phyloP scores from a whole-genome alignment of 441 rosid genomes.

The Aquilaria agallochum region DNA sequence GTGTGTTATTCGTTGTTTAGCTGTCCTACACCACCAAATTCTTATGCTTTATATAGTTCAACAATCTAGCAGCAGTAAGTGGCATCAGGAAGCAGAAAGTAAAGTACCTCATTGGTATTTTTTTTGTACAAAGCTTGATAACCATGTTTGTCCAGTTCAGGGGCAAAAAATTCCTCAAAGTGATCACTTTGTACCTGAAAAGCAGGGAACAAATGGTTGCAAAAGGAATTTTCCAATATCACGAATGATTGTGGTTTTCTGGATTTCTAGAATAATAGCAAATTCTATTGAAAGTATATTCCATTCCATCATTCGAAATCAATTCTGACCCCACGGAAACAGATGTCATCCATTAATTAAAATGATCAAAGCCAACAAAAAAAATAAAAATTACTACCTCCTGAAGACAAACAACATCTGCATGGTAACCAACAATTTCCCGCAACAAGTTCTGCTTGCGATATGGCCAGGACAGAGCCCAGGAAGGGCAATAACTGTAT shows the following conservation, averaged over 20 bases:
- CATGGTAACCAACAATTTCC: conserved; percentile 92
- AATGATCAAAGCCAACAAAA: too few relatives aligned
- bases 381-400: conserved; percentile 45
- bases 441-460: conserved; percentile 83
- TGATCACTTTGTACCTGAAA: conserved; percentile 88
- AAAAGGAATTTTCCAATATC: background rate
- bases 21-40: too few relatives aligned
- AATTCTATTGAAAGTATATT: background rate
- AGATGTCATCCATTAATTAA: too few relatives aligned
- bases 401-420: conserved; percentile 90
- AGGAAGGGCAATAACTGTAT: conserved; percentile 88
- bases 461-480: conserved; percentile 98
- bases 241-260: too few relatives aligned
- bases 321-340: background rate
- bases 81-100: conserved; percentile 5
- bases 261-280: too few relatives aligned
- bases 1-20: too few relatives aligned
- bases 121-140: conserved; percentile 77
- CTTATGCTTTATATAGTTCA: too few relatives aligned
- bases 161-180: conserved; percentile 77
- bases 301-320: background rate
- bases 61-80: background rate
- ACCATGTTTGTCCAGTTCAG: conserved; percentile 91
- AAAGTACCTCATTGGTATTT: conserved; percentile 76
- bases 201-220: background rate